Evolutionary conservation across 2,329 filamentous ascomycete genomes (phyloP).

Genomic region (Malbranchea zuffiana): DNA sequence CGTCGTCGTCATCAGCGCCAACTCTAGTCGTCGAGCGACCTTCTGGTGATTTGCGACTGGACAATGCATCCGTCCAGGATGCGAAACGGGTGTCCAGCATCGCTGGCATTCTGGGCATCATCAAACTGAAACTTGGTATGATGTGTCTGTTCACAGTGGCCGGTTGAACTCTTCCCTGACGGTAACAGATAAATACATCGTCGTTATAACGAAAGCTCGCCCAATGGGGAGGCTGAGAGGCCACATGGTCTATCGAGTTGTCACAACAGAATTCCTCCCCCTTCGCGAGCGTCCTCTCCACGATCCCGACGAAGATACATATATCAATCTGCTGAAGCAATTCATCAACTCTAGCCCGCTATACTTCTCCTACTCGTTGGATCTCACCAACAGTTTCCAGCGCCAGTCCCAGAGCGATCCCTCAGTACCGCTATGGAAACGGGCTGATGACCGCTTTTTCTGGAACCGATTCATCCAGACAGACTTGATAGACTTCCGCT

Average conservation of each 20-base stretch:
- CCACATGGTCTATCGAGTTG: slow-evolving; percentile 90
- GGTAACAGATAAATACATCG: slow-evolving; percentile 74
- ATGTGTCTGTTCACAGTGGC: neutral
- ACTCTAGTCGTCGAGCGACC: slow-evolving; percentile 84
- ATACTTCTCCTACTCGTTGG: slow-evolving; percentile 97
- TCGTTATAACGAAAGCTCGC: slow-evolving; percentile 89
- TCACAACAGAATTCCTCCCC: slow-evolving; percentile 83
- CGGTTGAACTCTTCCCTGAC: slow-evolving; percentile 15
- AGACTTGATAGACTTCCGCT: slow-evolving; percentile 82
- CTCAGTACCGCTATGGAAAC: slow-evolving; percentile 70
- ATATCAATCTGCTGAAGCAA: slow-evolving; percentile 68
- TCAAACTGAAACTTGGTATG: slow-evolving; percentile 82
- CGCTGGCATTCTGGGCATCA: slow-evolving; percentile 84
- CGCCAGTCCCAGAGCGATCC: slow-evolving; percentile 69
- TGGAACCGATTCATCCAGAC: slow-evolving; percentile 93
- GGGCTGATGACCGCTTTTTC: slow-evolving; percentile 94
- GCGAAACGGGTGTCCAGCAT: slow-evolving; percentile 86
- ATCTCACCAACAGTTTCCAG: slow-evolving; percentile 95
- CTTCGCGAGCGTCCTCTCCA: slow-evolving; percentile 84
- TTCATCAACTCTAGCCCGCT: slow-evolving; percentile 76
- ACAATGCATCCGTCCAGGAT: slow-evolving; percentile 63
- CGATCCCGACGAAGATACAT: slow-evolving; percentile 89
- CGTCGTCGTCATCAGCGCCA: slow-evolving; percentile 79
- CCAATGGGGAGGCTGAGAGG: slow-evolving; percentile 85
- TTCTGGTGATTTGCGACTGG: slow-evolving; percentile 77